Percentiles rank a stretch among this genome's conserved stretches.
Conservation (phyloP, 2,329 filamentous ascomycete genomes). For the Acarospora socialis region DNA sequence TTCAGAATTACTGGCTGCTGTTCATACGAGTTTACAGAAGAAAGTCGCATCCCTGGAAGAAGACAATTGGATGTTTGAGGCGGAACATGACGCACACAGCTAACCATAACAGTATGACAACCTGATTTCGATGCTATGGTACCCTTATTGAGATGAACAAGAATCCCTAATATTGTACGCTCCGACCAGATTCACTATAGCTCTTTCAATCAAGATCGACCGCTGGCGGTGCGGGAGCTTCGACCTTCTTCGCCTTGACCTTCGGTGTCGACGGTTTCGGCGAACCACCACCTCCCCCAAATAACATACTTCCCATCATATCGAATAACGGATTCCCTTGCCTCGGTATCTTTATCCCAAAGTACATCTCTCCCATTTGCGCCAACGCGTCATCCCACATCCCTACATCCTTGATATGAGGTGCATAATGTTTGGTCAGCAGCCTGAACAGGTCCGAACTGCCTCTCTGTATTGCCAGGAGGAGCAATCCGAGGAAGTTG, state of each 20-base stretch:
- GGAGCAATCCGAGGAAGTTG: slow-evolving; percentile 78
- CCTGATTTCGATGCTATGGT: not conserved
- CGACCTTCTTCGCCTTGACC: slow-evolving; percentile 31
- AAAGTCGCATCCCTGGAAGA: slow-evolving; percentile 63
- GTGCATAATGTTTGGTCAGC: slow-evolving; percentile 65
- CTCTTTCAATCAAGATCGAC: slow-evolving; percentile 30
- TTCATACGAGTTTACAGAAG: slow-evolving; percentile 54
- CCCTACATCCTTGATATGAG: slow-evolving; percentile 60
- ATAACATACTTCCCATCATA: slow-evolving; percentile 95
- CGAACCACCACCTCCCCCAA: slow-evolving; percentile 48
- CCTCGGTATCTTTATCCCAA: slow-evolving; percentile 73
- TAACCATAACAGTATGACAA: slow-evolving; percentile 12
- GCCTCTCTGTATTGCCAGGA: slow-evolving; percentile 72
- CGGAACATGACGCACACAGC: slow-evolving; percentile 38
- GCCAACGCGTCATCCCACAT: slow-evolving; percentile 72
- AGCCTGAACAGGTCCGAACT: slow-evolving; percentile 66
- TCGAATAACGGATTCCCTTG: slow-evolving; percentile 90
- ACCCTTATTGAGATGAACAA: slow-evolving; percentile 1
- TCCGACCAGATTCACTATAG: slow-evolving; percentile 1
- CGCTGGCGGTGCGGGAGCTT: slow-evolving; percentile 27
- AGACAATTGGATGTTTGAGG: slow-evolving; percentile 85
- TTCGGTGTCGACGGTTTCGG: slow-evolving; percentile 29
- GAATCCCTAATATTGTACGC: slow-evolving; percentile 1
- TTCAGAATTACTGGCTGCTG: slow-evolving; percentile 54
- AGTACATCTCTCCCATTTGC: slow-evolving; percentile 92